phyloP scores from a whole-genome alignment of 2,329 filamentous ascomycete species.

The Botrytis paeoniae region DNA sequence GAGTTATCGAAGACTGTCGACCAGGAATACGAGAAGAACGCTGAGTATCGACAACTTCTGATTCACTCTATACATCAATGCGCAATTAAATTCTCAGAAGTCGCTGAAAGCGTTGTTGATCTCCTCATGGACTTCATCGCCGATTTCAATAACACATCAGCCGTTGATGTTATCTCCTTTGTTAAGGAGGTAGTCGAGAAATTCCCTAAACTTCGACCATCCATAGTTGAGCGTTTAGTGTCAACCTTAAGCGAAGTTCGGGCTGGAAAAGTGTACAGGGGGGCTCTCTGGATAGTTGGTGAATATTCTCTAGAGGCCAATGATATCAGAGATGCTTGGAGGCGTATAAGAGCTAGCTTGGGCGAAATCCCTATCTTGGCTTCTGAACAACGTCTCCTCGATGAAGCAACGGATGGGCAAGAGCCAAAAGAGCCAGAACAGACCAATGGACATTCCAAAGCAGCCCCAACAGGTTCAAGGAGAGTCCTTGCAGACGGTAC shows the following conservation, averaged over 20 bases:
- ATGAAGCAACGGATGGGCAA: constrained; percentile 71
- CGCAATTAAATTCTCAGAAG: constrained; percentile 98
- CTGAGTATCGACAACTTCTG: constrained; percentile 88
- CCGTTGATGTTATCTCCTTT: constrained; percentile 96
- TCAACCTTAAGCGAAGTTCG: constrained; percentile 89
- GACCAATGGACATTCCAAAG: constrained; percentile 76
- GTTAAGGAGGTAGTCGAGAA: constrained; percentile 99
- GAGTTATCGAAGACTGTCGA: constrained; percentile 96
- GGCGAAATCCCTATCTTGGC: constrained; percentile 96
- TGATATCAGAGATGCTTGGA: constrained; percentile 96
- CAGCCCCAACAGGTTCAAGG: constrained; percentile 77
- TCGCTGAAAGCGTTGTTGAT: constrained; percentile 93
- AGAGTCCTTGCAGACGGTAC: constrained; percentile 95
- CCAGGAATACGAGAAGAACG: constrained; percentile 98
- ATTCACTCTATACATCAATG: constrained; percentile 98
- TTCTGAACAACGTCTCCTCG: constrained; percentile 86
- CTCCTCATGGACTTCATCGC: constrained; percentile 98
- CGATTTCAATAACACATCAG: constrained; percentile 95
- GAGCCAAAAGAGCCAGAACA: constrained; percentile 63
- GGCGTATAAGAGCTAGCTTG: constrained; percentile 85
- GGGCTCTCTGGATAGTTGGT: constrained; percentile 95
- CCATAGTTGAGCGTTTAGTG: constrained; percentile 85
- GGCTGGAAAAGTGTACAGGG: constrained; percentile 94
- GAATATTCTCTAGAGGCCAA: constrained; percentile 93
- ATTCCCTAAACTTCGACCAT: constrained; percentile 83